Percentiles rank a stretch among this genome's conserved stretches.
Evolutionary conservation across 2,329 filamentous ascomycete genomes (phyloP).

Genomic region (Xylaria sp.): DNA sequence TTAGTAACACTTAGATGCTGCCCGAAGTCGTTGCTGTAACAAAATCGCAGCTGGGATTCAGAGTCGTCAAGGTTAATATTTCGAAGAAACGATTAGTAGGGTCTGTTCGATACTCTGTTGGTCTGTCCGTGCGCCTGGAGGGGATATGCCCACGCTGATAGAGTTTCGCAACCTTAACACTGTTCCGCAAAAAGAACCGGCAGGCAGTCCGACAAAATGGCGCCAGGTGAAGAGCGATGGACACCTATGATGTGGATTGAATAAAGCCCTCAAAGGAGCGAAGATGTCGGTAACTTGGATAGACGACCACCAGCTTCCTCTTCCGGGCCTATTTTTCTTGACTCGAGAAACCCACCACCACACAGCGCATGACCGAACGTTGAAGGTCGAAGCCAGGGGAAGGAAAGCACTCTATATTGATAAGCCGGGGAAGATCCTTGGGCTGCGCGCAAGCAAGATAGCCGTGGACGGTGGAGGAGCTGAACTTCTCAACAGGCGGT

Average conservation of each 20-base stretch:
- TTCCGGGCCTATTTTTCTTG: conserved; percentile 7
- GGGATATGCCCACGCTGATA: conserved; percentile 5
- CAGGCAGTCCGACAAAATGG: neutral
- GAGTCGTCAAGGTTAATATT: conserved; percentile 2
- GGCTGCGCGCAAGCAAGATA: conserved; percentile 9
- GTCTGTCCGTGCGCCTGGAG: conserved; percentile 2
- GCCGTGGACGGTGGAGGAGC: conserved; percentile 9
- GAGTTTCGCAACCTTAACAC: conserved; percentile 1
- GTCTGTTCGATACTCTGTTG: conserved; percentile 7
- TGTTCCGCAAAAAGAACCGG: neutral
- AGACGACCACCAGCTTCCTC: conserved; percentile 9
- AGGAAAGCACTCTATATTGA: conserved; percentile 25
- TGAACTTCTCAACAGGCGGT: conserved; percentile 10
- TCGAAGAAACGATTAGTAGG: conserved; percentile 5
- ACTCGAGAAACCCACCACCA: conserved; percentile 25
- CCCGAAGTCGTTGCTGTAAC: conserved; percentile 4
- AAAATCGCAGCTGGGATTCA: conserved; percentile 7
- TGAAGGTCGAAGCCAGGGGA: neutral
- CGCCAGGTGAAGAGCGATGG: neutral
- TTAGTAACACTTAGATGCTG: neutral
- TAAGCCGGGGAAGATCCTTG: conserved; percentile 18
- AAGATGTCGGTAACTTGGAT: conserved; percentile 8
- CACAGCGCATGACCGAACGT: conserved; percentile 13
- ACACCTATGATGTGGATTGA: neutral
- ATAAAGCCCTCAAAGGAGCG: neutral